Evolutionary conservation across 1,284 basidiomycete genomes (phyloP).

Genomic region (Puccinia triticina): DNA sequence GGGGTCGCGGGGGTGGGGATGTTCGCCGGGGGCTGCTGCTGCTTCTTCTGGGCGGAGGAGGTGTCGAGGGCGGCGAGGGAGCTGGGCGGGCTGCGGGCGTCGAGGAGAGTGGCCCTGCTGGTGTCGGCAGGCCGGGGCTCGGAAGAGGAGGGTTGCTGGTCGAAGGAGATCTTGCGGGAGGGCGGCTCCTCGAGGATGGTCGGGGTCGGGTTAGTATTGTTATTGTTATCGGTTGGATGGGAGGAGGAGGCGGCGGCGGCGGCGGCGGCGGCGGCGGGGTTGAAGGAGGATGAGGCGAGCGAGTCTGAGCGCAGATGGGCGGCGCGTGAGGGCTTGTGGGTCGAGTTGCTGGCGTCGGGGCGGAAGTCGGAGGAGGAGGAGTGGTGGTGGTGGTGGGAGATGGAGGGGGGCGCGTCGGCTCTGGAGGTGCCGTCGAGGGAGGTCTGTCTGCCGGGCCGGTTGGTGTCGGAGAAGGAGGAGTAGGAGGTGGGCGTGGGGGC

Average conservation of each 20-base stretch:
- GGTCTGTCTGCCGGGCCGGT: conserved; percentile 15
- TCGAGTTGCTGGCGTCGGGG: background rate
- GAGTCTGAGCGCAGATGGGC: background rate
- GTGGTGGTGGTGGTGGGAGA: conserved; percentile 63
- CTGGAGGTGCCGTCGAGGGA: conserved; percentile 34
- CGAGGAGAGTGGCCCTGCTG: background rate
- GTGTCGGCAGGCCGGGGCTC: background rate
- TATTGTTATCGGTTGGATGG: background rate
- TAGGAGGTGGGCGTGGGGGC: background rate
- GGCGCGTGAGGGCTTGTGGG: background rate
- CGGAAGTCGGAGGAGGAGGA: conserved; percentile 59
- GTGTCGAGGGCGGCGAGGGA: too few species aligned
- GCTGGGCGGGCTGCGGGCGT: background rate
- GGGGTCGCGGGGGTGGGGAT: conserved; percentile 74
- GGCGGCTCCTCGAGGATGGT: conserved; percentile 33
- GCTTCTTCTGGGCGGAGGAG: too few species aligned
- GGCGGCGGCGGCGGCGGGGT: background rate
- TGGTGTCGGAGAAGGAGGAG: conserved; percentile 11
- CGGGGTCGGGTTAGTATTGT: background rate
- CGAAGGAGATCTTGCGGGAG: background rate
- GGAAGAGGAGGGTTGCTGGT: background rate
- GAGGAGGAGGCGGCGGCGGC: background rate
- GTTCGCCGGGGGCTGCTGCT: too few species aligned
- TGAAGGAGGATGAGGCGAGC: background rate
- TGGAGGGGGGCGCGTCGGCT: conserved; percentile 63